Percentiles rank a stretch among this genome's conserved stretches.
Evolutionary conservation across 768 basidiomycete species (phyloP).

Genomic region (Rhizopogon salebrosus): DNA sequence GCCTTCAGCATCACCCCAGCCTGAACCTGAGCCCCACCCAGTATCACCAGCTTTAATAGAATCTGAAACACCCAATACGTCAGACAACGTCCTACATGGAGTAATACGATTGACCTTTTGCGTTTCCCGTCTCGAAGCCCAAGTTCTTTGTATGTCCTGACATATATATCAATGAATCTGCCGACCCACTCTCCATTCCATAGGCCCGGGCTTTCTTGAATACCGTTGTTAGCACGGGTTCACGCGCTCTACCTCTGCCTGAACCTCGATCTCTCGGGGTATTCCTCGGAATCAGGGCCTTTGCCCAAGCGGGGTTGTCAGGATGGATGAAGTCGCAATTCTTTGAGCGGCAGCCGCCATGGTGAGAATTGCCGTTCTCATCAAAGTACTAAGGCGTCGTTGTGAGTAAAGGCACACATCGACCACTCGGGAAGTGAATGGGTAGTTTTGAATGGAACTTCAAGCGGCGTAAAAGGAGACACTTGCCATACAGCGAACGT

Average conservation of each 20-base stretch:
- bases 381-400: slow-evolving; percentile 20
- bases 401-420: not conserved
- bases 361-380: slow-evolving; percentile 21
- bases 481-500: not conserved
- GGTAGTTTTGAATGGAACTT: not conserved
- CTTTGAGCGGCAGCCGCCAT: slow-evolving; percentile 21
- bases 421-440: not conserved
- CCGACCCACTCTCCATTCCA: too few species aligned
- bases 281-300: slow-evolving; percentile 9
- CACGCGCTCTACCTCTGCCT: slow-evolving; percentile 16
- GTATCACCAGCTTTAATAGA: not conserved
- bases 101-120: not conserved
- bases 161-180: too few species aligned
- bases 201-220: too few species aligned
- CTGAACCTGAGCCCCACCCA: not conserved
- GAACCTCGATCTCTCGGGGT: slow-evolving; percentile 6
- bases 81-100: not conserved
- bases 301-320: slow-evolving; percentile 17
- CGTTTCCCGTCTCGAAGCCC: not conserved
- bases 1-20: not conserved
- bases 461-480: not conserved
- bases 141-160: not conserved
- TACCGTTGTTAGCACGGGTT: too few species aligned
- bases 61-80: not conserved
- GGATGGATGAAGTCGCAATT: slow-evolving; percentile 29